Conservation (phyloP, 805 yeast genomes). For the Candida patagonica region DNA sequence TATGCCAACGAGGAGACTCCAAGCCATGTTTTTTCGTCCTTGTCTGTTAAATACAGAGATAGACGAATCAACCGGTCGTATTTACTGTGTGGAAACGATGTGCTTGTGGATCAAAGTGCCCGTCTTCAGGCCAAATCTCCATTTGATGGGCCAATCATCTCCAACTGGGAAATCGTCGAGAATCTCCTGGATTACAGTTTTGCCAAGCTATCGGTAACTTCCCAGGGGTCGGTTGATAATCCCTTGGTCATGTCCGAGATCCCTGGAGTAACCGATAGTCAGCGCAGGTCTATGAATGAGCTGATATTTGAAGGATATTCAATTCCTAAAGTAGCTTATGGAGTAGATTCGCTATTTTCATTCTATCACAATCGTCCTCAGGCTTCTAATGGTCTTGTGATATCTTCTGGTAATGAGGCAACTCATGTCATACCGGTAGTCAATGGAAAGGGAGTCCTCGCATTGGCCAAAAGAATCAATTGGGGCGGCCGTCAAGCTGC, state of each 20-base stretch:
- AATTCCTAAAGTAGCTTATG: constrained; percentile 66
- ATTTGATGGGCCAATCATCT: constrained; percentile 75
- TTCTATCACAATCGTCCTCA: constrained; percentile 51
- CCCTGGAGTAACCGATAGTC: constrained; percentile 59
- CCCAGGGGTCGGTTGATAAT: constrained; percentile 49
- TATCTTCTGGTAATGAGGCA: constrained; percentile 75
- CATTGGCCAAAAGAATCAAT: constrained; percentile 69
- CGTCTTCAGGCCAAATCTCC: constrained; percentile 67
- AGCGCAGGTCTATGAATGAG: constrained; percentile 70
- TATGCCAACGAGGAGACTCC: constrained; percentile 20
- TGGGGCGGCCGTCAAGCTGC: constrained; percentile 83
- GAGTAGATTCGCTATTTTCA: constrained; percentile 76
- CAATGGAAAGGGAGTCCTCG: constrained; percentile 54
- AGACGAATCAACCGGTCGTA: constrained; percentile 47
- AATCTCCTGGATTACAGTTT: constrained; percentile 75
- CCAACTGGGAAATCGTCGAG: constrained; percentile 91
- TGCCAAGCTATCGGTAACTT: constrained; percentile 60
- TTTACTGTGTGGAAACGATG: constrained; percentile 77
- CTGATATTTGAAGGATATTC: constrained; percentile 75
- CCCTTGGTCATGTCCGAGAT: constrained; percentile 79
- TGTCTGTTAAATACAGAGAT: constrained; percentile 69
- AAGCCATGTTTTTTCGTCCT: constrained; percentile 62
- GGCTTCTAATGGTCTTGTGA: constrained; percentile 51
- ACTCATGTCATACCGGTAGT: constrained; percentile 78
- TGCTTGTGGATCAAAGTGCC: constrained; percentile 58